Base-by-base conservation (phyloP, 441 rosid genomes). In the Populus hybrid region DNA sequence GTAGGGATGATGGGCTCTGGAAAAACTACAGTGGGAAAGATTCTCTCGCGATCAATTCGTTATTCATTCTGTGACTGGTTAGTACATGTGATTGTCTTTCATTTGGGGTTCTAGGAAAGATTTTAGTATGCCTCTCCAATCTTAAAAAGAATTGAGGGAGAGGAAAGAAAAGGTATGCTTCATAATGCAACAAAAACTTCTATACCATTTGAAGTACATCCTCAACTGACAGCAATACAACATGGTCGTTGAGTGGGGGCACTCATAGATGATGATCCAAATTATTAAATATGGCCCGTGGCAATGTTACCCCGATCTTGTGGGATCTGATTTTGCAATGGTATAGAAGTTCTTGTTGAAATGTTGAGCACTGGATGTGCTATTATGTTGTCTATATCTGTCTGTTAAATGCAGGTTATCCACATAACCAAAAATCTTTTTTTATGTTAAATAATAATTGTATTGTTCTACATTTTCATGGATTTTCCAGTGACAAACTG, bases 1-100 rank as follows among this genome's bases (percentile, higher is more conserved):
- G 84, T 84, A 91, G 97, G 98, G 78, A 89, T 93, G 94, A 94
- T 93, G 98, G 98, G 98, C 72, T 94, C 95, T 7, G 98, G 98
- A 76, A 94, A 94, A 84, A 90, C 98, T 0, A 94, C 97, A 11
- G 92, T 91, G 24, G 98, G 98, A 38, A 88, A 91, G 83, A 72
- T 93, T 74, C 82, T 94, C 72, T 83, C 98, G 9, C 82, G 73
- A 79, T 90, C 83, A 50, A 94, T 94, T 72, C 82, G 81, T 59
- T 92, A 91, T 84, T 83, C 90, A 46, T 91, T 94, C 80, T 76
- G 77, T 73, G 98, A 93, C 85, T 82, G 98, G 98, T 94, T 82
- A 59, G 86, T 76, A 24, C 59, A 10, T 57, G 28, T 26, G 40
- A 70, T 68, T 35, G 57, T 63, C 40, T 36, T 57, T 50, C 26